Evolutionary conservation across 2,329 filamentous ascomycete genomes (phyloP).

Genomic region (Cylindrodendrum hubeiense): DNA sequence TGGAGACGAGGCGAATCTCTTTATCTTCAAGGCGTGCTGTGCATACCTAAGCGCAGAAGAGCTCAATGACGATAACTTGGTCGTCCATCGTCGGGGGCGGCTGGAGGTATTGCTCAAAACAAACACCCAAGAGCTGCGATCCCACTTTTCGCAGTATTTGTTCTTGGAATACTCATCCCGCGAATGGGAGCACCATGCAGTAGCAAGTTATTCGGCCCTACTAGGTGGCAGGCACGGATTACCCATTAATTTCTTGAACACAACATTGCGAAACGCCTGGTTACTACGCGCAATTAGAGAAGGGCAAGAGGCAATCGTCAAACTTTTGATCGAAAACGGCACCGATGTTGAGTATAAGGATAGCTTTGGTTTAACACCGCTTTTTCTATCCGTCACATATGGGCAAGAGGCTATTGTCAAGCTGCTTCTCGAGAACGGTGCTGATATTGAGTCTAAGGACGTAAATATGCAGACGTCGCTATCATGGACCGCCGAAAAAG

Average conservation of each 20-base stretch:
- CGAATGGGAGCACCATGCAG: background rate
- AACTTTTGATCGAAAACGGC: background rate
- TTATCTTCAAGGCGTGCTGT: background rate
- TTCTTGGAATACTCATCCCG: background rate
- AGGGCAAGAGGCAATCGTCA: background rate
- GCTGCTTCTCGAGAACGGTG: background rate
- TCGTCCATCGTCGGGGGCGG: background rate
- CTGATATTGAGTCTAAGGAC: background rate
- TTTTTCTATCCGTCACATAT: too few relatives aligned
- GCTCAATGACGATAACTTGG: background rate
- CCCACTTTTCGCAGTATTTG: background rate
- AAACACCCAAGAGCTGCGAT: background rate
- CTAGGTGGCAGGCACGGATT: too few relatives aligned
- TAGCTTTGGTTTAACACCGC: too few relatives aligned
- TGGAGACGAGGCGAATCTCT: background rate
- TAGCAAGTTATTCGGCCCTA: background rate
- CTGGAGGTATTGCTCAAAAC: background rate
- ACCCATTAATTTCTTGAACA: background rate
- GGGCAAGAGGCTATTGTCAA: background rate
- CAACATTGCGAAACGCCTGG: constrained; percentile 2
- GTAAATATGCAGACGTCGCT: constrained; percentile 5
- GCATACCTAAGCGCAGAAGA: background rate
- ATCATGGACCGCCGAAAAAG: background rate
- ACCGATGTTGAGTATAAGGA: background rate
- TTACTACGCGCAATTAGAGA: background rate